phyloP scores from a whole-genome alignment of 148 eudicot genomes.

The Vaccinium vitisidaea region DNA sequence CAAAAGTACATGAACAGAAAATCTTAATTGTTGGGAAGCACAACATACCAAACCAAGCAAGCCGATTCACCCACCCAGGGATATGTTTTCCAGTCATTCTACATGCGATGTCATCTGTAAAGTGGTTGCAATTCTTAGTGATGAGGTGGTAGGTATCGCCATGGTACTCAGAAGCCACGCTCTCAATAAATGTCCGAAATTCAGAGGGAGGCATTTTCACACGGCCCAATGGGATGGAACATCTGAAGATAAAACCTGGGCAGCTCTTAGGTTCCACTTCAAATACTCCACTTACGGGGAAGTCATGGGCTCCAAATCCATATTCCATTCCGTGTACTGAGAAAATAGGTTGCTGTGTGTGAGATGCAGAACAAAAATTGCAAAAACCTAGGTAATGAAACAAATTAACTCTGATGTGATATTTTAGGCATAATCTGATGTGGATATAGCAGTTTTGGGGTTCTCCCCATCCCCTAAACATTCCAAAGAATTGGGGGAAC shows the following conservation, averaged over 20 bases:
- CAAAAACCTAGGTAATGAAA: not conserved
- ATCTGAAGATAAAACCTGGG: slow-evolving; percentile 75
- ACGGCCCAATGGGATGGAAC: slow-evolving; percentile 61
- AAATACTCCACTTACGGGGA: slow-evolving; percentile 72
- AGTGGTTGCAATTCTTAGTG: slow-evolving; percentile 84
- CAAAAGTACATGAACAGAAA: not conserved
- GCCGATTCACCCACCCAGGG: slow-evolving; percentile 92
- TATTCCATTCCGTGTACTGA: slow-evolving; percentile 89
- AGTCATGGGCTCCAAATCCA: slow-evolving; percentile 91
- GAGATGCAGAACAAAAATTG: slow-evolving; percentile 1
- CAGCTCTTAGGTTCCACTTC: slow-evolving; percentile 86
- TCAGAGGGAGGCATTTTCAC: slow-evolving; percentile 57
- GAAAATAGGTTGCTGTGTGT: slow-evolving; percentile 8
- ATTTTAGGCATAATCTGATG: not conserved
- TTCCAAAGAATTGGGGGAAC: not conserved
- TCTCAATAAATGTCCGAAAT: slow-evolving; percentile 62
- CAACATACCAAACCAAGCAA: slow-evolving; percentile 65
- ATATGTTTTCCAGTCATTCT: slow-evolving; percentile 66
- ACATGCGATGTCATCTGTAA: slow-evolving; percentile 60
- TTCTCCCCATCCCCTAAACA: not conserved
- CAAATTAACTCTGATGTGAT: not conserved
- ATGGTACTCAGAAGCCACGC: slow-evolving; percentile 70
- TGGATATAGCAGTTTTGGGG: not conserved
- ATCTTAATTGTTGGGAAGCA: not conserved
- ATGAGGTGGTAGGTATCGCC: slow-evolving; percentile 87